Percentiles rank a stretch among this genome's conserved stretches.
Evolutionary conservation across 257 asterid genomes (phyloP).

Genomic region (Solanum pimpinellifolium): DNA sequence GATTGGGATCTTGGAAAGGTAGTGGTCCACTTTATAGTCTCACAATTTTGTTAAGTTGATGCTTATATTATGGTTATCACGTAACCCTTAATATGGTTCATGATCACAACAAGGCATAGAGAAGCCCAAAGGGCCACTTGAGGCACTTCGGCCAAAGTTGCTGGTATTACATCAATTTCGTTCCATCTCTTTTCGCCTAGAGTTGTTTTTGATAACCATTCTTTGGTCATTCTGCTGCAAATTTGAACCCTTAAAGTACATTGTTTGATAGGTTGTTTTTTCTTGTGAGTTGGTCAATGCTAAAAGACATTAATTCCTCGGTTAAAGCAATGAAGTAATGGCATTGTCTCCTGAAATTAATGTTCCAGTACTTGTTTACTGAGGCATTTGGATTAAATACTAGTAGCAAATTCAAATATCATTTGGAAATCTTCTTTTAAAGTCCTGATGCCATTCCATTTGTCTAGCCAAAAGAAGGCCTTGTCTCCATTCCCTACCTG

Average conservation of each 20-base stretch:
- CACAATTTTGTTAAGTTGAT: neutral
- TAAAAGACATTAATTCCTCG: neutral
- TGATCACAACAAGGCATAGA: constrained; percentile 74
- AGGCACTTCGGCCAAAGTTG: constrained; percentile 96
- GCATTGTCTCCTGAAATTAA: neutral
- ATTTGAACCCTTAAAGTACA: neutral
- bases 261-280: neutral
- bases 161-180: constrained; percentile 34
- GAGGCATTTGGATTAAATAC: neutral
- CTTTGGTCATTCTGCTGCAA: neutral
- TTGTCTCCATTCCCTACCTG: no score
- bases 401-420: neutral
- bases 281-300: neutral
- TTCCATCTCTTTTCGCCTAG: neutral
- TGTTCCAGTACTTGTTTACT: neutral
- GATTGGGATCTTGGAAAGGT: constrained; percentile 99
- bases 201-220: neutral
- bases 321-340: neutral
- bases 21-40: neutral
- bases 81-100: neutral
- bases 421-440: neutral
- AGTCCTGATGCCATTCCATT: neutral
- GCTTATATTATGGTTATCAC: neutral
- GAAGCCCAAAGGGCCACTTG: constrained; percentile 96
- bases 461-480: neutral